Conservation (phyloP, 2,329 filamentous ascomycete genomes). For the Penicillium sp. region DNA sequence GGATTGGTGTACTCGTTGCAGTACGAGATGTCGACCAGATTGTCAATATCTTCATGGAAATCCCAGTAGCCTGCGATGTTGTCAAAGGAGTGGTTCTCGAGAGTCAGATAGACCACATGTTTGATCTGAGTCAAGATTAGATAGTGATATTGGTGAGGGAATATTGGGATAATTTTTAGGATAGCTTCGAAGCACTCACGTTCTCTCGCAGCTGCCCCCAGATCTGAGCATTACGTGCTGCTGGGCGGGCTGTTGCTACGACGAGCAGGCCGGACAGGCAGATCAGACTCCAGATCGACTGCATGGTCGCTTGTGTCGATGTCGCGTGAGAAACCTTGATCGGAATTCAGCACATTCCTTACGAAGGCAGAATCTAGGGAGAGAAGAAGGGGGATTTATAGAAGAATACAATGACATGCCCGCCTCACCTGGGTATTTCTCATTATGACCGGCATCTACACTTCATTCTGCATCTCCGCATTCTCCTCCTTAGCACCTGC, state of each 20-base stretch:
- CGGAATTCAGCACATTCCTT: neutral
- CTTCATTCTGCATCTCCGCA: neutral
- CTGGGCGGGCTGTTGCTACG: conserved; percentile 17
- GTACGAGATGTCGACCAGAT: conserved; percentile 31
- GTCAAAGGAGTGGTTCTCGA: conserved; percentile 43
- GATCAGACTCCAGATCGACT: conserved; percentile 10
- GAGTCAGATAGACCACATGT: conserved; percentile 38
- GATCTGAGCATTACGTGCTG: conserved; percentile 9
- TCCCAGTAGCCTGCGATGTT: conserved; percentile 43
- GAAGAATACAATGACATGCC: neutral
- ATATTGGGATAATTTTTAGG: neutral
- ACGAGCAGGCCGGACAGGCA: conserved; percentile 13
- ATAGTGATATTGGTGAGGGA: neutral
- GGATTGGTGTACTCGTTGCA: conserved; percentile 42
- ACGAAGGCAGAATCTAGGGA: neutral
- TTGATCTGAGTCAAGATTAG: conserved; percentile 25
- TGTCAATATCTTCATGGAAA: conserved; percentile 39
- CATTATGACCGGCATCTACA: neutral
- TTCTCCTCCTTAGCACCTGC: neutral
- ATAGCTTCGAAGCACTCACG: conserved; percentile 9
- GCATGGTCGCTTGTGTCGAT: conserved; percentile 13
- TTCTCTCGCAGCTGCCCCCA: conserved; percentile 27
- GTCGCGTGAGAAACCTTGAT: neutral
- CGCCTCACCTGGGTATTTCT: neutral
- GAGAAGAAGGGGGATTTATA: neutral